These are phyloP conservation scores for Psilocybe azurescens DNA, from an alignment of 768 basidiomycete genomes.

Conservation along the genomic window DNA sequence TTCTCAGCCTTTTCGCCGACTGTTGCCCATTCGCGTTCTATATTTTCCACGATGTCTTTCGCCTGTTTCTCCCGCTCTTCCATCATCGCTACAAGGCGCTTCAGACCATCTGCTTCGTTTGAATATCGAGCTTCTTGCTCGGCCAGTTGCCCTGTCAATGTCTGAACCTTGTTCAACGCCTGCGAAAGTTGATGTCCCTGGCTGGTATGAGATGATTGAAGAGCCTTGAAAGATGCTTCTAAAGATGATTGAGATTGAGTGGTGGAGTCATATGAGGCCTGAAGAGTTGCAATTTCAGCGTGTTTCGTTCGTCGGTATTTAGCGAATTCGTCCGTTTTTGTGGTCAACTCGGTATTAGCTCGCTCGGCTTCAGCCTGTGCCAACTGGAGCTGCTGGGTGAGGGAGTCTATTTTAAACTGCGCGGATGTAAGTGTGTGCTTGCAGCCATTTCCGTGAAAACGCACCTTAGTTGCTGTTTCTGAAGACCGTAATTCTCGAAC, in stretches of 20 bases:
- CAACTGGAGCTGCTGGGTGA: constrained; percentile 81
- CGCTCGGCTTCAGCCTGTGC: constrained; percentile 80
- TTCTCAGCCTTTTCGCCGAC: constrained; percentile 73
- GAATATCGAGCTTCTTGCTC: constrained; percentile 87
- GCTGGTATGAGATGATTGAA: constrained; percentile 73
- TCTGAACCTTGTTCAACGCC: constrained; percentile 75
- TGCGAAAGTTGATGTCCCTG: constrained; percentile 81
- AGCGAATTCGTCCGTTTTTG: constrained; percentile 82
- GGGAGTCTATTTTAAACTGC: constrained; percentile 87
- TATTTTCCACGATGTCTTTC: constrained; percentile 78
- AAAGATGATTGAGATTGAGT: constrained; percentile 69
- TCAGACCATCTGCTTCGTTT: constrained; percentile 74
- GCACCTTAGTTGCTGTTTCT: constrained; percentile 79
- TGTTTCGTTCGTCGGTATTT: constrained; percentile 85
- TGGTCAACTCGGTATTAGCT: constrained; percentile 65
- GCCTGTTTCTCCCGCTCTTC: constrained; percentile 89
- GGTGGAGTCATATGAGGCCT: constrained; percentile 76
- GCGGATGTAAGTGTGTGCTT: constrained; percentile 1
- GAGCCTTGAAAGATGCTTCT: constrained; percentile 70
- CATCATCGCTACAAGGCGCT: constrained; percentile 81
- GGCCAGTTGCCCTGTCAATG: constrained; percentile 77
- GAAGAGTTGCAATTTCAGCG: constrained; percentile 75
- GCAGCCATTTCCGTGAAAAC: not conserved
- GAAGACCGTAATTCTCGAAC: constrained; percentile 74
- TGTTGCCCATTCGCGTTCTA: constrained; percentile 84